Evolutionary conservation across 306 rosid genomes (phyloP).

Genomic region (Quercus engelmannii): DNA sequence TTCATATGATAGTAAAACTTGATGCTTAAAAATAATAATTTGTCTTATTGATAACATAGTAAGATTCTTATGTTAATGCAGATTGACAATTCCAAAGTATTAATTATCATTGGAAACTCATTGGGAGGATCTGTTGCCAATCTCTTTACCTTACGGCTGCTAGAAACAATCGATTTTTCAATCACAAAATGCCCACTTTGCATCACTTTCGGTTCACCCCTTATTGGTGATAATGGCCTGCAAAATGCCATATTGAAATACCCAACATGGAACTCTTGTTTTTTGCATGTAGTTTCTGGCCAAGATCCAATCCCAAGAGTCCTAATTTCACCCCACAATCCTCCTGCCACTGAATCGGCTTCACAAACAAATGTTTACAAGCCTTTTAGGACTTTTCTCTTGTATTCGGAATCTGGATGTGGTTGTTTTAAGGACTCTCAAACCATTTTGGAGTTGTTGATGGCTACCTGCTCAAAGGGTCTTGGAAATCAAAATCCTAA

Average conservation of each 20-base stretch:
- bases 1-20: not conserved
- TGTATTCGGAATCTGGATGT: constrained; percentile 37
- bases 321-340: not conserved
- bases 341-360: not conserved
- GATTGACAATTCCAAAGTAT: constrained; percentile 10
- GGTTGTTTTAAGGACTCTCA: constrained; percentile 48
- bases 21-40: not conserved
- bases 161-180: constrained; percentile 20
- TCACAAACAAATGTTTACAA: not conserved
- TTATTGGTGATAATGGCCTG: constrained; percentile 42
- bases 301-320: constrained; percentile 40
- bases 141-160: constrained; percentile 54
- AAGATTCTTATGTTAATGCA: constrained; percentile 1
- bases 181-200: constrained; percentile 51
- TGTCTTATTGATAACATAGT: not conserved
- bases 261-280: constrained; percentile 61
- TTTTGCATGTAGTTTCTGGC: constrained; percentile 52
- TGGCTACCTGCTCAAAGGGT: not conserved
- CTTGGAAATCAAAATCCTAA: not conserved
- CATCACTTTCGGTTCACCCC: constrained; percentile 75
- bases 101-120: constrained; percentile 57
- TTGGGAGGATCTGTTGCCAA: constrained; percentile 71
- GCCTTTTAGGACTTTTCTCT: constrained; percentile 67
- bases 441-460: constrained; percentile 26
- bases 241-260: constrained; percentile 35